phyloP scores from a whole-genome alignment of 2,329 filamentous ascomycete species.

The Dactylellina sp. region DNA sequence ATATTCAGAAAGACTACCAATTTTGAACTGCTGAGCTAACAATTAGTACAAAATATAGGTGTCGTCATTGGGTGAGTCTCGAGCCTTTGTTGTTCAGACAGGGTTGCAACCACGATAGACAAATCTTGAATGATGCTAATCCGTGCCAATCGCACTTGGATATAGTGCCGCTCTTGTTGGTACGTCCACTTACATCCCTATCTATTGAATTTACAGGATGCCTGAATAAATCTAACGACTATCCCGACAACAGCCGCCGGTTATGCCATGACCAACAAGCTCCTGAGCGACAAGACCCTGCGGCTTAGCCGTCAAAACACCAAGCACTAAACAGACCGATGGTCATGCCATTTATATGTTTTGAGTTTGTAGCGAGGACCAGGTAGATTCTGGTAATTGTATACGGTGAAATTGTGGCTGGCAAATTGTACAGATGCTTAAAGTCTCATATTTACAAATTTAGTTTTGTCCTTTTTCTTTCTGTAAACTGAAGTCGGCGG shows the following conservation, averaged over 20 bases:
- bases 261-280: slow-evolving; percentile 86
- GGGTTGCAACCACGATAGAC: neutral
- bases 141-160: neutral
- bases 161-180: slow-evolving; percentile 58
- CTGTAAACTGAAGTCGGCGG: neutral
- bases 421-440: slow-evolving; percentile 15
- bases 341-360: neutral
- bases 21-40: neutral
- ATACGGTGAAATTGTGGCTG: neutral
- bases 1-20: neutral
- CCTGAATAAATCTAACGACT: neutral
- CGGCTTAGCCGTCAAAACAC: slow-evolving; percentile 39
- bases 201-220: neutral
- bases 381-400: neutral
- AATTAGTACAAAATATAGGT: slow-evolving; percentile 67
- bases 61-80: slow-evolving; percentile 84
- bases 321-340: slow-evolving; percentile 32
- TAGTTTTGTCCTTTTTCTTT: neutral
- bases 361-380: no score
- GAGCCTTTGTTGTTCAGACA: no score
- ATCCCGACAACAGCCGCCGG: slow-evolving; percentile 76
- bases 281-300: slow-evolving; percentile 64
- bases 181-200: slow-evolving; percentile 58
- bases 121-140: neutral
- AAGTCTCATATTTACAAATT: neutral